Base-by-base conservation (phyloP, 495 filamentous ascomycete genomes). In the Pyronema domesticum region DNA sequence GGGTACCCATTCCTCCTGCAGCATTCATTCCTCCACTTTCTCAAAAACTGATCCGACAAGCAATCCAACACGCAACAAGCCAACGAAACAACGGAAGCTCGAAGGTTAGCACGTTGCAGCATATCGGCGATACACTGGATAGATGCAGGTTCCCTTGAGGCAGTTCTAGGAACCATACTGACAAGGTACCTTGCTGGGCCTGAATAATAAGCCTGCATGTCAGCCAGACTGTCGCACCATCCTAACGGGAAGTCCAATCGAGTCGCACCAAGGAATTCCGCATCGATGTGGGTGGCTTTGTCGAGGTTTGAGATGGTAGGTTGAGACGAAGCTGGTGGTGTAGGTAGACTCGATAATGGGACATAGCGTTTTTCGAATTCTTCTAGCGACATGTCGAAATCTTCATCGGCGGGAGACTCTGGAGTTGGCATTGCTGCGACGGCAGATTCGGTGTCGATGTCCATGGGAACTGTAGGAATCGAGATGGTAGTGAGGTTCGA, bases 361-460 rank as follows among this genome's bases (percentile, higher is more conserved):
- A 65, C 45, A 17, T 65, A 64, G 44, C 61, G 52, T 35, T 56
- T 50, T 44, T 60, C 58, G 40, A 61, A 61, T 39, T 59, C 55
- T 45, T 58, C 58, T 8, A 58, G 54, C 43, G 62, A 64, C n/a
- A 50, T 55, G 35, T 60, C 58, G 42, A 65, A 39, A 53, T 59
- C 57, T 46, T 59, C 57, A 43, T 63, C 61, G 37, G 44, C 33
- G 15, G 60, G 60, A 17, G 61, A 64, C 34, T 56, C 60, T 44
- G 61, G 61, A 11, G 61, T 50, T 13, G 39, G 11, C 11, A 42
- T 42, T 30, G 73, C 86, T 7, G 74, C 78, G 58, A 76, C 82
- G 61, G 67, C 94, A 56, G 83, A 89, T 67, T 68, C 72, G 37
- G 78, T 93, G 74, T 85, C 94, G 80, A 62, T 76, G 58, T 81